Percentiles rank a stretch among this genome's conserved stretches.
phyloP scores from a whole-genome alignment of 2,329 filamentous ascomycete species.

The Escovopsis sp. region DNA sequence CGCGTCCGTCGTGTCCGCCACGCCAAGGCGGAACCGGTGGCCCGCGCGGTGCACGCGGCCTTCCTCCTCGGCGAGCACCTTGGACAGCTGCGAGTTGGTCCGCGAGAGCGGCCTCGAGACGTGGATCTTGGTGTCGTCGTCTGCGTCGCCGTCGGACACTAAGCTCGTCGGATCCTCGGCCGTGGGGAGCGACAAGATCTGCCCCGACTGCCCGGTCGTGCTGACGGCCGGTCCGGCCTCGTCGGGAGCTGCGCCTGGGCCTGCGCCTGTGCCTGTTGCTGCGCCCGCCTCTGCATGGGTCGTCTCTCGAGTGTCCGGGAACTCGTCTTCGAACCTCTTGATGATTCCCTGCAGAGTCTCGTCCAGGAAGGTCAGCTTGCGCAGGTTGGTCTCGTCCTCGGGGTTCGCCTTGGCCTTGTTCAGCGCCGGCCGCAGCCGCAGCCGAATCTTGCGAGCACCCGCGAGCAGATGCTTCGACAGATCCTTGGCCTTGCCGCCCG shows the following conservation, averaged over 20 bases:
- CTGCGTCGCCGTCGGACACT: conserved; percentile 34
- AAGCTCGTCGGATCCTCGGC: conserved; percentile 20
- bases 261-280: neutral
- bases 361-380: conserved; percentile 77
- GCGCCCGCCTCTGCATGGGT: neutral
- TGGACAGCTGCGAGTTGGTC: conserved; percentile 38
- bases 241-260: too few species aligned
- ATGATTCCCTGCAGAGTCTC: conserved; percentile 83
- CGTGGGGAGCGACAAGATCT: conserved; percentile 8
- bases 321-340: conserved; percentile 89
- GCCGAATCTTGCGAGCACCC: conserved; percentile 77
- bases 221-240: neutral
- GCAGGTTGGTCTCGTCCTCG: conserved; percentile 60
- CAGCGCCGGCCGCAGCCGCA: conserved; percentile 69
- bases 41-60: conserved; percentile 39
- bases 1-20: conserved; percentile 36
- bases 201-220: neutral
- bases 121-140: conserved; percentile 32
- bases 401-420: conserved; percentile 53
- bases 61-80: conserved; percentile 40
- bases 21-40: conserved; percentile 38
- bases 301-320: conserved; percentile 60
- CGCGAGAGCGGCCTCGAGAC: conserved; percentile 28
- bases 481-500: conserved; percentile 57
- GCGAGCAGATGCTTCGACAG: conserved; percentile 84